These are phyloP conservation scores for Sphaerobolus stellatus DNA, from an alignment of 1,284 basidiomycete species.

Conservation along the genomic window DNA sequence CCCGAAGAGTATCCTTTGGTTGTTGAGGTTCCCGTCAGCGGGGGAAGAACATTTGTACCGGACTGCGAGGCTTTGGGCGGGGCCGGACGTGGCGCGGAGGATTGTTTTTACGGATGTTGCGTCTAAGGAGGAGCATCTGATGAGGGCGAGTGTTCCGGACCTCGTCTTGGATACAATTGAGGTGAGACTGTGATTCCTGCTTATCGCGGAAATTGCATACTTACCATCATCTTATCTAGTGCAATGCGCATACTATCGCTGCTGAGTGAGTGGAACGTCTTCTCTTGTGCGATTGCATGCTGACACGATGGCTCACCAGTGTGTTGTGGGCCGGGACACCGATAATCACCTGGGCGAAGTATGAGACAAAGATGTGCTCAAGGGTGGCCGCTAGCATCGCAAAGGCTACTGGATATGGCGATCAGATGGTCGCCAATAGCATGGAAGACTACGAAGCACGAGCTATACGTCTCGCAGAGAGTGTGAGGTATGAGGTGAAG, in stretches of 20 bases:
- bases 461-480: conserved; percentile 47
- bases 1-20: conserved; percentile 58
- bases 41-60: conserved; percentile 54
- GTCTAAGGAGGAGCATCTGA: conserved; percentile 53
- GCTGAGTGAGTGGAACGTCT: conserved; percentile 46
- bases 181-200: conserved; percentile 30
- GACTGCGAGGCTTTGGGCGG: conserved; percentile 52
- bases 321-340: conserved; percentile 64
- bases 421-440: conserved; percentile 51
- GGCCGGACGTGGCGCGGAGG: conserved; percentile 50
- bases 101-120: conserved; percentile 60
- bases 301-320: conserved; percentile 25
- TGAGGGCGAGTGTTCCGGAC: conserved; percentile 54
- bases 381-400: conserved; percentile 60
- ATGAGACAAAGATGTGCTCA: conserved; percentile 60
- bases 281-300: background rate
- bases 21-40: conserved; percentile 57
- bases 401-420: conserved; percentile 54
- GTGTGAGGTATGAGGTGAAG: conserved; percentile 33
- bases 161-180: conserved; percentile 64
- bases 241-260: conserved; percentile 63
- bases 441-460: conserved; percentile 54
- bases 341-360: conserved; percentile 56
- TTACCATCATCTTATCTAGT: conserved; percentile 31
- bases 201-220: background rate